Evolutionary conservation across 352 stramenopile species (phyloP).

Genomic region (Phytophthora kernoviae): DNA sequence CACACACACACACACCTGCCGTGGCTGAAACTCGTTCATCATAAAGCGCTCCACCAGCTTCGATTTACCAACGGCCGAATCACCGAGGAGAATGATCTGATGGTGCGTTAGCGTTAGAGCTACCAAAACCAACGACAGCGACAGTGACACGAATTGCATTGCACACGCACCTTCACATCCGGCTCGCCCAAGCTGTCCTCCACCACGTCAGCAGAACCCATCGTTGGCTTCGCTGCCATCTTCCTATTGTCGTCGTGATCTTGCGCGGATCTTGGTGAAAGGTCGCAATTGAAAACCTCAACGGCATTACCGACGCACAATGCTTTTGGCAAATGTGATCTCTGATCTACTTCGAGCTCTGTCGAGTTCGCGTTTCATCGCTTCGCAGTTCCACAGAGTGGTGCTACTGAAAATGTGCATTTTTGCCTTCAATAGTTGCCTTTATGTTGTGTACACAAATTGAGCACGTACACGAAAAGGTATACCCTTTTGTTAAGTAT

Average conservation of each 20-base stretch:
- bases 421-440: no score
- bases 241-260: constrained; percentile 16
- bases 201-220: constrained; percentile 24
- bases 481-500: no score
- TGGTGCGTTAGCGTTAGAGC: neutral
- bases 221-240: constrained; percentile 25
- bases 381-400: no score
- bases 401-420: no score
- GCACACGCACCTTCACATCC: constrained; percentile 54
- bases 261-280: constrained; percentile 75
- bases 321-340: no score
- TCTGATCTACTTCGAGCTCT: no score
- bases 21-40: constrained; percentile 95
- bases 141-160: neutral
- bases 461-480: no score
- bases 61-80: constrained; percentile 95
- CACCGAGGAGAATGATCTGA: constrained; percentile 93
- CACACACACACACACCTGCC: constrained; percentile 47
- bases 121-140: neutral
- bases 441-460: no score
- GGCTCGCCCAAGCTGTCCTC: constrained; percentile 62
- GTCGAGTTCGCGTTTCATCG: no score
- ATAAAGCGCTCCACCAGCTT: constrained; percentile 96
- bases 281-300: constrained; percentile 77
- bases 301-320: no score